Base-by-base conservation (phyloP, 768 basidiomycete genomes). In the Phanerochaete carnosa region DNA sequence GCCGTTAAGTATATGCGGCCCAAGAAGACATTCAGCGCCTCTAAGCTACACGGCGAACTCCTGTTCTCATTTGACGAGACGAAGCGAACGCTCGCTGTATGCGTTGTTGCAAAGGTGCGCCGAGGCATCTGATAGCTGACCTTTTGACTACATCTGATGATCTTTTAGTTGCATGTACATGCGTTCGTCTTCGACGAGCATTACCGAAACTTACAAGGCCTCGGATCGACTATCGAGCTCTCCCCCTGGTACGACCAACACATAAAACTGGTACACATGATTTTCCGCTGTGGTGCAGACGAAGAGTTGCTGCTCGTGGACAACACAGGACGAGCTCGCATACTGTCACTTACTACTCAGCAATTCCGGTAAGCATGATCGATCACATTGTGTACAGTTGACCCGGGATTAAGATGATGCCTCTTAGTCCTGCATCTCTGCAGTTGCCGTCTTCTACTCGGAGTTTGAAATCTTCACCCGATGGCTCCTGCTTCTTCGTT, bases 221-320 rank as follows among this genome's bases (percentile, higher is more conserved):
- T 69, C 49, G 83, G 82, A 1, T 75, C 68, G 9, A 54, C 77
- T 0, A 68, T 80, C 6, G 73, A 79, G 45, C 72, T 86, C 9
- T 60, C 60, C 2, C 53, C 64, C 0, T 86, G 83, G 83, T 84
- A 82, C 62, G 55, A 65, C 8, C 58, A 65, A 0, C 65, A 60
- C 6, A n/a, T 61, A 1, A 46, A 55, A 4, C 74, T 85, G 15
- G 59, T 51, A 1, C 72, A 73, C 16, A 72, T 77, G 1, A 75
- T 77, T 45, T 84, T 86, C 59, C 73, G 83, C 1, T 70, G 70
- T 49, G 81, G 82, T 5, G 11, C 32, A 5, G 77, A 66, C 32
- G 85, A 87, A 62, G 86, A 87, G 57, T 51, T 87, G 2, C 63
- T 82, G 0, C 66, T 87, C 0, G 70, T 85, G 3, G 85, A 87